Percentiles rank a stretch among this genome's conserved stretches.
phyloP scores from a whole-genome alignment of 1,139 yeast genomes.

The Scheffersomyces parashehatae region DNA sequence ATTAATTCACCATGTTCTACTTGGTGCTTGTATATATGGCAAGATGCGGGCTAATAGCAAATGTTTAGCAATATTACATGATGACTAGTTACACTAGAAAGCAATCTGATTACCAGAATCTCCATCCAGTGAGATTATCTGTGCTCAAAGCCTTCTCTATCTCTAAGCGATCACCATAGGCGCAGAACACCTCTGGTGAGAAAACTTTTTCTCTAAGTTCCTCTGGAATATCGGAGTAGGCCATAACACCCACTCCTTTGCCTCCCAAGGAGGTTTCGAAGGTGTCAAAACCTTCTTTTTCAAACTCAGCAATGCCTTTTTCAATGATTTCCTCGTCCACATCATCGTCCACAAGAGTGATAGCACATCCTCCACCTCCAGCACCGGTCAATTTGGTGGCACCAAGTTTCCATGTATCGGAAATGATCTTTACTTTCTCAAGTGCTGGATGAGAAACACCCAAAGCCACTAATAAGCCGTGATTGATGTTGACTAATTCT shows the following conservation, averaged over 20 bases:
- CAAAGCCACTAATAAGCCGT: conserved; percentile 78
- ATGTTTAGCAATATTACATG: too few species aligned
- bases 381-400: conserved; percentile 96
- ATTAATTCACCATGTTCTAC: too few species aligned
- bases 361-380: conserved; percentile 99
- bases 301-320: conserved; percentile 36
- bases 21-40: too few species aligned
- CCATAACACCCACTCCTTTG: conserved; percentile 70
- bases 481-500: conserved; percentile 79
- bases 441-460: conserved; percentile 93
- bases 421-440: conserved; percentile 66
- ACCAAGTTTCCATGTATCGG: conserved; percentile 68
- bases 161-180: conserved; percentile 39
- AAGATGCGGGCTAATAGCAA: too few species aligned
- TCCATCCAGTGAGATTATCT: conserved; percentile 49
- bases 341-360: conserved; percentile 69
- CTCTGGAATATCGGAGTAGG: conserved; percentile 20
- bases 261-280: conserved; percentile 87
- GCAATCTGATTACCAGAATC: conserved; percentile 50
- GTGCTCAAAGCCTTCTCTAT: conserved; percentile 51
- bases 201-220: conserved; percentile 18
- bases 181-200: conserved; percentile 37
- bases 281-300: conserved; percentile 66
- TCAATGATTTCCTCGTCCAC: conserved; percentile 29
- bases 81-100: too few species aligned